A percentile compares a stretch with the other conserved stretches of the same genome.
phyloP scores from a whole-genome alignment of 164 flowering plant genomes.

The Annona squamosa region DNA sequence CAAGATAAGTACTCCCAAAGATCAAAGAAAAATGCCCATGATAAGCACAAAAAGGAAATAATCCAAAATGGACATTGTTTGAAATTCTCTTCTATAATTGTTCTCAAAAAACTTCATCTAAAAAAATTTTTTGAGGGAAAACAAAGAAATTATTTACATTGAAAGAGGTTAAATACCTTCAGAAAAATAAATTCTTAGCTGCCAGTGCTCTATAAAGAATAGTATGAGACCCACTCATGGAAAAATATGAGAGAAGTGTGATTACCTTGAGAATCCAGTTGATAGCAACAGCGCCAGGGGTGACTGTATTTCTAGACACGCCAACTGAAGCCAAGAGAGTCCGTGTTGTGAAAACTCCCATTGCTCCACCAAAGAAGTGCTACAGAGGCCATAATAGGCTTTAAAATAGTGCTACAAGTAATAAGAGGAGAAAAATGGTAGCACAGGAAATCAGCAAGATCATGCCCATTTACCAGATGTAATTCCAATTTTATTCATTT shows the following conservation, averaged over 20 bases:
- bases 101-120: too few relatives aligned
- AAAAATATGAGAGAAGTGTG: not conserved
- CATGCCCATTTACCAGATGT: not conserved
- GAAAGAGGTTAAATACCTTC: too few relatives aligned
- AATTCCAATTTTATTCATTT: not conserved
- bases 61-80: too few relatives aligned
- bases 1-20: too few relatives aligned
- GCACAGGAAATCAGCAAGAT: not conserved
- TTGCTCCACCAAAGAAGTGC: slow-evolving; percentile 99
- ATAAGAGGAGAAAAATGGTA: slow-evolving; percentile 1
- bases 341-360: slow-evolving; percentile 96
- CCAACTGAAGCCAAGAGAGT: slow-evolving; percentile 86
- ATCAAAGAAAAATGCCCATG: too few relatives aligned
- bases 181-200: too few relatives aligned
- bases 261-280: slow-evolving; percentile 97
- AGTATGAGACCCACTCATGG: not conserved
- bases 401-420: not conserved
- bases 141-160: too few relatives aligned
- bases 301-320: slow-evolving; percentile 48
- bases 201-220: too few relatives aligned
- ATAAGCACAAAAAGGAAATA: too few relatives aligned
- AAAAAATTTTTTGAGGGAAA: too few relatives aligned
- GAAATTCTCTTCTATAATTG: too few relatives aligned
- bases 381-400: slow-evolving; percentile 13
- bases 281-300: slow-evolving; percentile 91